These are phyloP conservation scores for Metarhizium anisopliae DNA, from an alignment of 2,329 filamentous ascomycete genomes.

Conservation along the genomic window DNA sequence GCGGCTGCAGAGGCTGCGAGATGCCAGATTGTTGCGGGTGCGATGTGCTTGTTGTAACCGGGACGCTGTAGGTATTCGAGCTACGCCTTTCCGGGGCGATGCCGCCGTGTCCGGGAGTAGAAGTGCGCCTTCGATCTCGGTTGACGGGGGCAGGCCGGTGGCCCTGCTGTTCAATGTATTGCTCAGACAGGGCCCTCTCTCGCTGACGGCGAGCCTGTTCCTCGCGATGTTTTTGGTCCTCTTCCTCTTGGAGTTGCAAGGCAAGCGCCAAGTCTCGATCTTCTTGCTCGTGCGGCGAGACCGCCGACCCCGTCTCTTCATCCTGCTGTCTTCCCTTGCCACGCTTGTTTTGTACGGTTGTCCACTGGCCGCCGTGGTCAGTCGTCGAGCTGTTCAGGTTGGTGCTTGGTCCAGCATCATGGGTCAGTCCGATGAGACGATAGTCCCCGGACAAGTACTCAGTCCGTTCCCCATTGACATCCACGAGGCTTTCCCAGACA, in stretches of 20 bases:
- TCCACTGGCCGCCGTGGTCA: slow-evolving; percentile 37
- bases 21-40: slow-evolving; percentile 1
- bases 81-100: slow-evolving; percentile 12
- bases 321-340: slow-evolving; percentile 18
- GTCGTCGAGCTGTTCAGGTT: slow-evolving; percentile 8
- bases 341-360: slow-evolving; percentile 36
- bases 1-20: background rate
- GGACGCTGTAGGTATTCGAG: slow-evolving; percentile 13
- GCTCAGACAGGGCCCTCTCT: slow-evolving; percentile 61
- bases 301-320: slow-evolving; percentile 19
- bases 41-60: background rate
- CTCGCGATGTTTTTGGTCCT: slow-evolving; percentile 69
- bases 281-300: slow-evolving; percentile 54
- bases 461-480: slow-evolving; percentile 74
- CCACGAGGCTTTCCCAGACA: slow-evolving; percentile 89
- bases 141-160: slow-evolving; percentile 21
- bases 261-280: slow-evolving; percentile 83
- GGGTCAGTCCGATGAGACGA: slow-evolving; percentile 58
- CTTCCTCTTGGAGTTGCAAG: slow-evolving; percentile 88
- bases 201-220: slow-evolving; percentile 52
- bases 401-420: slow-evolving; percentile 11
- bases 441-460: slow-evolving; percentile 91
- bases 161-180: slow-evolving; percentile 59
- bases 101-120: background rate
- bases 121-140: slow-evolving; percentile 11